Evolutionary conservation across 78 protist genomes (phyloP).

Genomic region (Creolimax fragrantissima): DNA sequence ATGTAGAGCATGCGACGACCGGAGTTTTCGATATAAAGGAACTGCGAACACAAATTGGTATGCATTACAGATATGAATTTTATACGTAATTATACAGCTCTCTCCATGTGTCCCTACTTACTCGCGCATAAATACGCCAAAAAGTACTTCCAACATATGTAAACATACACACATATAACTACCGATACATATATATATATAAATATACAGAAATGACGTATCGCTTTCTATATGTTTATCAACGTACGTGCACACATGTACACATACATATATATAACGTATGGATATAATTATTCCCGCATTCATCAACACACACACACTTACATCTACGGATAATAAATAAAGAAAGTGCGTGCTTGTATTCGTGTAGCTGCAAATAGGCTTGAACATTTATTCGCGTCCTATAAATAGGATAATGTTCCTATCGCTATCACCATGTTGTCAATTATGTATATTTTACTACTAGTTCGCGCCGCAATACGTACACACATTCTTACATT

Average conservation of each 20-base stretch:
- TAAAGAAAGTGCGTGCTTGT: neutral
- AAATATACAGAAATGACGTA: neutral
- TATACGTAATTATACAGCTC: neutral
- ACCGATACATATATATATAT: neutral
- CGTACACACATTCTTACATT: too few species aligned
- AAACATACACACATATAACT: neutral
- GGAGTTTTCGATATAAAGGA: neutral
- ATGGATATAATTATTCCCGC: neutral
- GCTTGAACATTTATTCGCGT: neutral
- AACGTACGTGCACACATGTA: neutral
- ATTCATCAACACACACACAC: neutral
- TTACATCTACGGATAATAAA: neutral
- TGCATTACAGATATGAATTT: neutral
- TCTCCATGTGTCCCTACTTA: neutral
- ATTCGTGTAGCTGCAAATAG: neutral
- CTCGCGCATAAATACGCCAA: neutral
- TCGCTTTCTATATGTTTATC: neutral
- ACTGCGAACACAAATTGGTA: neutral
- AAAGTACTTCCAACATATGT: neutral
- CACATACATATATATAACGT: neutral
- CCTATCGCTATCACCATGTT: too few species aligned
- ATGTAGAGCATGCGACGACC: neutral
- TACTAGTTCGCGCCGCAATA: too few species aligned
- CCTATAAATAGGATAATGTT: too few species aligned
- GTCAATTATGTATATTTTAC: too few species aligned